Conservation (phyloP, 345 rosid species). For the Linum usitatissimum region DNA sequence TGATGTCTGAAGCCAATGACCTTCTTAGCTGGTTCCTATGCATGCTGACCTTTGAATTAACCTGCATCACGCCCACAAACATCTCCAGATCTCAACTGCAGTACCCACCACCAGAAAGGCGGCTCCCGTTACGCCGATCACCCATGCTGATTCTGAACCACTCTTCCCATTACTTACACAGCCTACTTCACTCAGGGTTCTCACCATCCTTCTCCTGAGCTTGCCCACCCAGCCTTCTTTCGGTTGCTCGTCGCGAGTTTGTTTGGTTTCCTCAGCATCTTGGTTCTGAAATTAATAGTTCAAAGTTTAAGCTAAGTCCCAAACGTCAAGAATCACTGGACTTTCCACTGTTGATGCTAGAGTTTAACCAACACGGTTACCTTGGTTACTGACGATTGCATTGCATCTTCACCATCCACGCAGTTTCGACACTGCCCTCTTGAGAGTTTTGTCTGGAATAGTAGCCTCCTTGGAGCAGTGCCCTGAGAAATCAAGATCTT, state of each 20-base stretch:
- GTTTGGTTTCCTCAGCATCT: conserved; percentile 12
- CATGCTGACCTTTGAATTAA: no score
- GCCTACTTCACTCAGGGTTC: conserved; percentile 13
- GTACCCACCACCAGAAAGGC: conserved; percentile 6
- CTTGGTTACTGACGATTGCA: conserved; percentile 30
- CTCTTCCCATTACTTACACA: conserved; percentile 7
- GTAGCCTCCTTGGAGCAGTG: conserved; percentile 58
- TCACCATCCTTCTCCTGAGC: conserved; percentile 10
- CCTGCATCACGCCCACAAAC: conserved; percentile 1
- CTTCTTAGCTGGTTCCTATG: no score
- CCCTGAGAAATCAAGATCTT: conserved; percentile 31
- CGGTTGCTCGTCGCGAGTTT: conserved; percentile 9
- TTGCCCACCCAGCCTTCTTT: conserved; percentile 7
- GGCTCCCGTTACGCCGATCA: conserved; percentile 12
- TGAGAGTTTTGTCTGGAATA: conserved; percentile 21
- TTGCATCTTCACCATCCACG: conserved; percentile 33
- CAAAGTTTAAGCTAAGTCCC: neutral
- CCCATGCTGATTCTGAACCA: conserved; percentile 3
- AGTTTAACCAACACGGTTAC: conserved; percentile 19
- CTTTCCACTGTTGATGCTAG: neutral
- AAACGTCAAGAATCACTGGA: no score
- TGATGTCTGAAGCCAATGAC: no score
- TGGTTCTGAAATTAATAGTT: conserved; percentile 22
- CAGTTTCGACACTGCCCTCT: conserved; percentile 4
- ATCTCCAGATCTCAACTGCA: conserved; percentile 15